Percentiles rank a stretch among this genome's conserved stretches.
These are phyloP conservation scores for Boechera divaricarpa DNA, from an alignment of 345 rosid genomes.

Conservation along the genomic window DNA sequence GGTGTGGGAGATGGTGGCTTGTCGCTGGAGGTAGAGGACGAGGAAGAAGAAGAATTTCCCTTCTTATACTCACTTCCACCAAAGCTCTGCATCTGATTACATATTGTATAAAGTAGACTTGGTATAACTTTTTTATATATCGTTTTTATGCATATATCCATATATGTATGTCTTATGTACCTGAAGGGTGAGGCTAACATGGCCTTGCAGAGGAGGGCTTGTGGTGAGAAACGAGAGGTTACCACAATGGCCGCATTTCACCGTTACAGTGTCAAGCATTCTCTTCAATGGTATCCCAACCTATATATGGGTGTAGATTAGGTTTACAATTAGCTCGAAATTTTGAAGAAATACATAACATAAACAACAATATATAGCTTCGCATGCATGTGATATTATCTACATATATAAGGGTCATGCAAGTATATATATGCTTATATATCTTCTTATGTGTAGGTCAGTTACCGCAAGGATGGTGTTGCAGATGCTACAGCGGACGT, in stretches of 20 bases:
- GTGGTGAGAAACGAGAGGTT: constrained; percentile 92
- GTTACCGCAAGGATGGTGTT: constrained; percentile 97
- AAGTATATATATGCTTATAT: not conserved
- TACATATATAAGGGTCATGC: not conserved
- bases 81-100: constrained; percentile 64
- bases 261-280: constrained; percentile 90
- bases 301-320: constrained; percentile 45
- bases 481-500: constrained; percentile 98
- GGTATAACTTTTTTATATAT: constrained; percentile 13
- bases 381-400: constrained; percentile 8
- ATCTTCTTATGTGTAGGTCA: constrained; percentile 1
- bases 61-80: constrained; percentile 61
- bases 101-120: not conserved
- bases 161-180: constrained; percentile 35
- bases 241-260: constrained; percentile 97
- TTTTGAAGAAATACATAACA: not conserved
- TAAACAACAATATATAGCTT: constrained; percentile 5
- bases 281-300: constrained; percentile 95
- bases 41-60: constrained; percentile 68
- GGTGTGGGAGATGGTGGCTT: constrained; percentile 76
- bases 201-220: constrained; percentile 82
- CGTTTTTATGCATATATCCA: not conserved
- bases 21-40: constrained; percentile 75
- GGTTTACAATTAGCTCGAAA: constrained; percentile 9
- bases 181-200: constrained; percentile 68